Conservation (phyloP, 2,329 filamentous ascomycete species). For the Phaeosphaeria sp. region DNA sequence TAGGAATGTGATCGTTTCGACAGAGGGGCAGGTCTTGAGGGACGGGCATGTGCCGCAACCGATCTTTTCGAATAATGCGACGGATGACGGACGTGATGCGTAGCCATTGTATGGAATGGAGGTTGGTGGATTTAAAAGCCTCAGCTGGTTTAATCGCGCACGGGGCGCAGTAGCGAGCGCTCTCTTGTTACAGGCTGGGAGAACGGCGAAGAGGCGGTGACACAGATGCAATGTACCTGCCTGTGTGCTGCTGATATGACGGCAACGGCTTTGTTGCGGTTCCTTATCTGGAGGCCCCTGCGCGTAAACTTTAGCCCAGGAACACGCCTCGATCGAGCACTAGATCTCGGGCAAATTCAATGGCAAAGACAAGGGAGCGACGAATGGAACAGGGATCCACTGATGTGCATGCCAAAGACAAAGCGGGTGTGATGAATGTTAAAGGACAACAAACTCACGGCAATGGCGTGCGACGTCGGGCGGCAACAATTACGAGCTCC, state of each 20-base stretch:
- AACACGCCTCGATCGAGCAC: constrained; percentile 26
- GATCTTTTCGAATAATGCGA: constrained; percentile 46
- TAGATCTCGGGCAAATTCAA: constrained; percentile 14
- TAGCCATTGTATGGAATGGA: constrained; percentile 42
- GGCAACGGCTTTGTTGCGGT: constrained; percentile 44
- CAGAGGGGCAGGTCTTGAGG: constrained; percentile 39
- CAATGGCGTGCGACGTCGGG: constrained; percentile 32
- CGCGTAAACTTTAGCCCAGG: constrained; percentile 45
- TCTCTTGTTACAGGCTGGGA: constrained; percentile 33
- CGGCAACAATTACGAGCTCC: constrained; percentile 14
- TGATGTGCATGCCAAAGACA: constrained; percentile 11
- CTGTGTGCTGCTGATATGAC: constrained; percentile 42
- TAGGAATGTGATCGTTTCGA: constrained; percentile 44
- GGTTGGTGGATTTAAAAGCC: constrained; percentile 46
- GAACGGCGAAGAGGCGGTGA: constrained; percentile 45
- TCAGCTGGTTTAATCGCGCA: constrained; percentile 38
- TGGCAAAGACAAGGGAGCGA: constrained; percentile 7
- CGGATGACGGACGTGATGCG: constrained; percentile 43
- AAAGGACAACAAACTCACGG: constrained; percentile 31
- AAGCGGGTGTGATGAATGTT: constrained; percentile 17
- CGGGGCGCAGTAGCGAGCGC: constrained; percentile 35
- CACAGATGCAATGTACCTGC: constrained; percentile 38
- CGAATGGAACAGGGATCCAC: constrained; percentile 1
- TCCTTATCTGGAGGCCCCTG: constrained; percentile 43
- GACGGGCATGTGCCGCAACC: constrained; percentile 42